These are phyloP conservation scores for Daldinia sp. DNA, from an alignment of 2,329 filamentous ascomycete genomes.

Conservation along the genomic window DNA sequence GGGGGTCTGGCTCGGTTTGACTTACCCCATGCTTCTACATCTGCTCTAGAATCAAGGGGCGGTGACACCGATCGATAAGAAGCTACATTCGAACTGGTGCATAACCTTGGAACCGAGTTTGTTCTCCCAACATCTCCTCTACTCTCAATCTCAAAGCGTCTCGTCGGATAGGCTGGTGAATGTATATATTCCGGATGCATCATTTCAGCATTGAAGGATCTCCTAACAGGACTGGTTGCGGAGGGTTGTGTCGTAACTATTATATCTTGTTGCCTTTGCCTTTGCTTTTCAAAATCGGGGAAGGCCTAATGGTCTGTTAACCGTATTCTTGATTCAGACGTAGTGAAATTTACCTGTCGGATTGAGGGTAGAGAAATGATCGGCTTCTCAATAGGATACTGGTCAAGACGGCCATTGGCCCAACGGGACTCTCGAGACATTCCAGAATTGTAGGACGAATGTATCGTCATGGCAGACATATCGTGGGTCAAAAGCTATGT, in stretches of 20 bases:
- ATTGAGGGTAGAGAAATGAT: slow-evolving; percentile 64
- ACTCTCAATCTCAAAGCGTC: slow-evolving; percentile 59
- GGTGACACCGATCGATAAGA: slow-evolving; percentile 55
- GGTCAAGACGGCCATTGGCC: slow-evolving; percentile 55
- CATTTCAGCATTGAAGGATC: slow-evolving; percentile 46
- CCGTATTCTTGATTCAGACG: not conserved
- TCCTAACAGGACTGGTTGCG: slow-evolving; percentile 53
- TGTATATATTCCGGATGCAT: slow-evolving; percentile 63
- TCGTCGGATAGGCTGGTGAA: slow-evolving; percentile 63
- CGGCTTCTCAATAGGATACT: slow-evolving; percentile 54
- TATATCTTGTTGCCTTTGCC: slow-evolving; percentile 53
- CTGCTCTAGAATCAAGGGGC: slow-evolving; percentile 44
- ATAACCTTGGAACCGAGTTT: slow-evolving; percentile 62
- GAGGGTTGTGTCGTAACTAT: slow-evolving; percentile 51
- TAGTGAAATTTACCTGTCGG: slow-evolving; percentile 58
- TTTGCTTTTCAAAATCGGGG: slow-evolving; percentile 58
- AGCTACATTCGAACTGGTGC: slow-evolving; percentile 53
- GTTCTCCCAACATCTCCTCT: slow-evolving; percentile 56
- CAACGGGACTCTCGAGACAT: slow-evolving; percentile 58
- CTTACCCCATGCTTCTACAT: slow-evolving; percentile 54
- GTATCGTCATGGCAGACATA: slow-evolving; percentile 65
- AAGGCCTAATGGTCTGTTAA: slow-evolving; percentile 55
- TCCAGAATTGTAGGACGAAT: slow-evolving; percentile 56
- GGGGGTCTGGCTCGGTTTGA: slow-evolving; percentile 54
- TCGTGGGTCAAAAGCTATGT: slow-evolving; percentile 46